A percentile compares a stretch with the other conserved stretches of the same genome.
These are phyloP conservation scores for Stemphylium vesicarium DNA, from an alignment of 2,329 filamentous ascomycete species.

Conservation along the genomic window DNA sequence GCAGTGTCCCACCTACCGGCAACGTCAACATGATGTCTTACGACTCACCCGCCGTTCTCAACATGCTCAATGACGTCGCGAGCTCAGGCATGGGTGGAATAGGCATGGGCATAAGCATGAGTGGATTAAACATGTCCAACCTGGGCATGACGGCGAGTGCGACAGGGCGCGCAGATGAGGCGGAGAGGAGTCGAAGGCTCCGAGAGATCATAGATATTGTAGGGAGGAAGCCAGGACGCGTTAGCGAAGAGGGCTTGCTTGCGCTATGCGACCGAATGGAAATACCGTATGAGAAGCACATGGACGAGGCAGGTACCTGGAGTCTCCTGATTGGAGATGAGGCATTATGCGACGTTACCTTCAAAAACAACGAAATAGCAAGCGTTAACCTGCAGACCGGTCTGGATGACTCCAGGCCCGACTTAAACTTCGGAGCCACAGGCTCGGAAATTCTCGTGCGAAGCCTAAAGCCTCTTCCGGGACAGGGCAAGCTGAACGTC, in stretches of 20 bases:
- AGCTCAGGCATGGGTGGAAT: slow-evolving; percentile 46
- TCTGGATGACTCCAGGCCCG: slow-evolving; percentile 65
- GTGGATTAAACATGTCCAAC: slow-evolving; percentile 51
- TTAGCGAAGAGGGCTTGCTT: slow-evolving; percentile 78
- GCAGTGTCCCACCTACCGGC: slow-evolving; percentile 50
- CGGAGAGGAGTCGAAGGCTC: slow-evolving; percentile 59
- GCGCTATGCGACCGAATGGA: slow-evolving; percentile 71
- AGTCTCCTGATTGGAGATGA: slow-evolving; percentile 46
- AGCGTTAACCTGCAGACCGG: slow-evolving; percentile 69
- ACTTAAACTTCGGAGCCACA: slow-evolving; percentile 50
- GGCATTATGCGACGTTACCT: slow-evolving; percentile 36
- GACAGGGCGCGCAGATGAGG: slow-evolving; percentile 57
- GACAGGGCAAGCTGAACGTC: slow-evolving; percentile 71
- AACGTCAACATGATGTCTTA: slow-evolving; percentile 47
- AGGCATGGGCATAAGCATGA: slow-evolving; percentile 47
- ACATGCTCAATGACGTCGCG: slow-evolving; percentile 47
- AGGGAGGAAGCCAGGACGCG: slow-evolving; percentile 69
- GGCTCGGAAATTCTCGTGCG: slow-evolving; percentile 70
- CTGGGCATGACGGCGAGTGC: slow-evolving; percentile 47
- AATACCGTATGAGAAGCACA: slow-evolving; percentile 56
- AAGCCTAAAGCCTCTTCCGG: slow-evolving; percentile 66
- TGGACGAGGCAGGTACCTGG: slow-evolving; percentile 38
- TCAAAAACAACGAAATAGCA: slow-evolving; percentile 53
- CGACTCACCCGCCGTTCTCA: slow-evolving; percentile 53
- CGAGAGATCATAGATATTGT: slow-evolving; percentile 71